Evolutionary conservation across 73 alveolate genomes (phyloP).

Genomic region (Paramecium sonneborni): DNA sequence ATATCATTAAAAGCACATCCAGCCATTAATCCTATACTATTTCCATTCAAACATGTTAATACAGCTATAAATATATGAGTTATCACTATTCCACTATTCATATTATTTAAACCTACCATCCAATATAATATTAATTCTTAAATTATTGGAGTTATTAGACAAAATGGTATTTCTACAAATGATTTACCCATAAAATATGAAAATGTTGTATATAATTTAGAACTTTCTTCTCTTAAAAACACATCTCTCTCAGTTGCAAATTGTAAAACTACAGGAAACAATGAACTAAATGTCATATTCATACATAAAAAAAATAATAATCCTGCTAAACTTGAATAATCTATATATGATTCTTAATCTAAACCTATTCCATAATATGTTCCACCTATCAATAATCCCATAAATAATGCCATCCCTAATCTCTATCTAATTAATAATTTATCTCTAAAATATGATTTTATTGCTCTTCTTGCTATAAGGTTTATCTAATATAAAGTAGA

Average conservation of each 20-base stretch:
- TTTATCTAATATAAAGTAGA: neutral
- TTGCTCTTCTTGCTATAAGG: constrained; percentile 2
- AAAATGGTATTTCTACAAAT: constrained; percentile 33
- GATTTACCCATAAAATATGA: constrained; percentile 60
- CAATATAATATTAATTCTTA: constrained; percentile 44
- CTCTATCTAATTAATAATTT: neutral
- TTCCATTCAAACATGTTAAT: constrained; percentile 28
- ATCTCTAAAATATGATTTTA: neutral
- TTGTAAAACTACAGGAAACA: constrained; percentile 28
- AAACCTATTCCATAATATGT: neutral
- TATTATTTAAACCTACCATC: constrained; percentile 54
- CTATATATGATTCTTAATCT: neutral
- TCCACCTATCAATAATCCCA: constrained; percentile 38
- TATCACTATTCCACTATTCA: neutral
- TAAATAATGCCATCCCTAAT: constrained; percentile 38
- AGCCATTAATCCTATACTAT: constrained; percentile 54
- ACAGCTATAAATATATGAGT: constrained; percentile 10
- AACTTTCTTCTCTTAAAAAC: constrained; percentile 64
- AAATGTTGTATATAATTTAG: constrained; percentile 43
- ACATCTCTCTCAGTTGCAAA: constrained; percentile 60
- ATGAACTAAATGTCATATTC: constrained; percentile 30
- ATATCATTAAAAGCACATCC: constrained; percentile 59
- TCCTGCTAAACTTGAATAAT: constrained; percentile 8
- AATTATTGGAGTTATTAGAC: constrained; percentile 30
- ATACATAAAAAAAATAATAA: constrained; percentile 31